Percentiles rank a stretch among this genome's conserved stretches.
Evolutionary conservation across 345 rosid genomes (phyloP).

Genomic region (Zanthoxylum bungeanum): DNA sequence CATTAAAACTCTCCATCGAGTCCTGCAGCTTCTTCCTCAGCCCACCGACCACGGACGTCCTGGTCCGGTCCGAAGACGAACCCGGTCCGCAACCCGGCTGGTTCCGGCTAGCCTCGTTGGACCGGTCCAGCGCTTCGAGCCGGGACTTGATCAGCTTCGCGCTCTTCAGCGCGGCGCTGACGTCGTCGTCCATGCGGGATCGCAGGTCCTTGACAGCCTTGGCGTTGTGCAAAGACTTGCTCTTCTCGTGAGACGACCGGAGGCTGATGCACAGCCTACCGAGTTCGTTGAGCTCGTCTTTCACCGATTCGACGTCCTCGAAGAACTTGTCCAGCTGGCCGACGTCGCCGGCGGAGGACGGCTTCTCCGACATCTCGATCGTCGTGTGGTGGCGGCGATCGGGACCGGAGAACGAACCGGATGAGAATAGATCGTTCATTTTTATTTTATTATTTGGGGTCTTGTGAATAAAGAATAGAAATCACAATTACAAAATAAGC

Average conservation of each 20-base stretch:
- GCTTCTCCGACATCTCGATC: constrained; percentile 36
- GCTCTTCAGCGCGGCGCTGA: constrained; percentile 64
- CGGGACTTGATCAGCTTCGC: constrained; percentile 79
- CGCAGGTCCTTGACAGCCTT: constrained; percentile 74
- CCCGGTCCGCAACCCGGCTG: constrained; percentile 86
- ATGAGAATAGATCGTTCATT: constrained; percentile 88
- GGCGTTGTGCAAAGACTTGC: constrained; percentile 87
- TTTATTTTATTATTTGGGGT: too few species aligned
- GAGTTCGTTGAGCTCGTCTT: constrained; percentile 73
- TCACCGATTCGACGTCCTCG: constrained; percentile 74
- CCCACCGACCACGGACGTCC: constrained; percentile 80
- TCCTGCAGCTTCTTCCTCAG: constrained; percentile 91
- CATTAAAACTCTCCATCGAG: constrained; percentile 75
- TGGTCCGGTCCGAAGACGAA: constrained; percentile 84
- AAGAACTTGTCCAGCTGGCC: constrained; percentile 86
- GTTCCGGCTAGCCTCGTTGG: constrained; percentile 72
- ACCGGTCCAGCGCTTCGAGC: constrained; percentile 82
- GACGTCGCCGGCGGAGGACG: constrained; percentile 45
- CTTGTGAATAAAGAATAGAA: too few species aligned
- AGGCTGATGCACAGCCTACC: constrained; percentile 58
- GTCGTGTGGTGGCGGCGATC: constrained; percentile 20
- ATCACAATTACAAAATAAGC: too few species aligned
- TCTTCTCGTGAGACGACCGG: constrained; percentile 74
- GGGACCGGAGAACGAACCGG: constrained; percentile 67
- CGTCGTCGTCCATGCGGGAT: constrained; percentile 80